Base-by-base conservation (phyloP, 768 basidiomycete species). In the Leccinum fibrillosum region DNA sequence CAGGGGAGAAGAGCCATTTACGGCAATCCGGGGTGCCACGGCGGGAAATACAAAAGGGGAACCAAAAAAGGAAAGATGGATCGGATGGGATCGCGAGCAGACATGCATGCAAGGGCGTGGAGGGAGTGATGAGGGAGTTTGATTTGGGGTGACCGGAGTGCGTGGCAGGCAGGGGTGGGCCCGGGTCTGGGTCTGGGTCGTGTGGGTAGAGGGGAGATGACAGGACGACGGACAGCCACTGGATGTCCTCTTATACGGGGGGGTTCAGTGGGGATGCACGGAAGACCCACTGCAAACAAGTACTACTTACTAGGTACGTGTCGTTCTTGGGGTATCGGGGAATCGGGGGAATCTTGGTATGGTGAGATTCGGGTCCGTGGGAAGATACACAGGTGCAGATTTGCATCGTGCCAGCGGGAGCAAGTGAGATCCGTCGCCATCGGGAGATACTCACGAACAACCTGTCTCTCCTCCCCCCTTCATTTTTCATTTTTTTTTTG, bases 371-470 rank as follows among this genome's bases (percentile, higher is more conserved):
- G 21, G 32, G 61, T 17, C 10, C 69, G 68, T 70, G 68, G 53
- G 68, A 70, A 68, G 66, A 69, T 68, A 65, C 44, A 53, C 54
- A 8, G n/a, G 30, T 25, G 56, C 58, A 70, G 69, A 69, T 70
- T 70, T 70, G 66, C 69, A 68, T 70, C 64, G 66, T 70, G 66
- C 60, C 61, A 65, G 55, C 66, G 68, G 62, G 62, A 61, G 59
- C 64, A 68, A 70, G 68, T 68, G 68, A 69, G 68, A 69, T 86
- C 84, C 82, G 81, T 75, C 75, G 78, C 72, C 83, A 86, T 86
- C 84, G 86, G 84, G 80, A 81, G 82, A 84, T 83, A 82, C 21
- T 26, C 48, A 17, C 48, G 6, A 28, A 17, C n/a, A 42, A 42
- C n/a, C 5, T 6, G 28, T 37, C 35, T 19, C 21, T 25, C 25